Conservation (phyloP, 169 alveolate genomes). For the Perkinsus marinus region DNA sequence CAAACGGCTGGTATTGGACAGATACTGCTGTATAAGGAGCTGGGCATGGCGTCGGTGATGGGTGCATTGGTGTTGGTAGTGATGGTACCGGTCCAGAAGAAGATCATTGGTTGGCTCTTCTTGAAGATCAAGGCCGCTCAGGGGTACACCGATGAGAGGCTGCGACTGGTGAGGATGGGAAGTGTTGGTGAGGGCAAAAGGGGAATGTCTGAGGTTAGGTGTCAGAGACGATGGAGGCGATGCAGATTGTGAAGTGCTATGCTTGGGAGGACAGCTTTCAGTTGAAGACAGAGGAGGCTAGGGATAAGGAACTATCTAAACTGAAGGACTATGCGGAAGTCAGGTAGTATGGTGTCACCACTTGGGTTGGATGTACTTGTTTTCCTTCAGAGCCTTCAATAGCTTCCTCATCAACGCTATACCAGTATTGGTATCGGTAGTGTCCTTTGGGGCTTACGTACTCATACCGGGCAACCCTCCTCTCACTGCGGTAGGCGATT, state of each 20-base stretch:
- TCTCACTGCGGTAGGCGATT: not conserved
- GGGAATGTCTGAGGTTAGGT: not conserved
- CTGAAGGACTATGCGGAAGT: not conserved
- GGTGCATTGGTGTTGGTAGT: not conserved
- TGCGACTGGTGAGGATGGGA: not conserved
- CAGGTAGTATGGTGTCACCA: not conserved
- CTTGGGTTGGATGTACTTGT: not conserved
- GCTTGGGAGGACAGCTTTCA: slow-evolving; percentile 62
- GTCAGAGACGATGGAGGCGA: slow-evolving; percentile 16
- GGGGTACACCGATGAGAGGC: not conserved
- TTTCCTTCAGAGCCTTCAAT: not conserved
- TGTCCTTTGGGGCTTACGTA: not conserved
- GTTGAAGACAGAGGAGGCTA: slow-evolving; percentile 29
- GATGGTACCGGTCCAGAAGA: not conserved
- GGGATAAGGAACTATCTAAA: slow-evolving; percentile 38
- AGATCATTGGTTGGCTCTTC: not conserved
- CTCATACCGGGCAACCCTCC: not conserved
- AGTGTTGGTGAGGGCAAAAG: not conserved
- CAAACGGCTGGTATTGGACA: not conserved
- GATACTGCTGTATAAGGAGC: not conserved
- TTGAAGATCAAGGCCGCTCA: not conserved
- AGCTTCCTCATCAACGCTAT: not conserved
- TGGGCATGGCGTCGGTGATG: not conserved
- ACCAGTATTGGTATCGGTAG: not conserved
- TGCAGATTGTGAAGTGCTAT: slow-evolving; percentile 58